A percentile compares a stretch with the other conserved stretches of the same genome.
Conservation (phyloP, 139 green algal genomes). For the Volvox africanus region DNA sequence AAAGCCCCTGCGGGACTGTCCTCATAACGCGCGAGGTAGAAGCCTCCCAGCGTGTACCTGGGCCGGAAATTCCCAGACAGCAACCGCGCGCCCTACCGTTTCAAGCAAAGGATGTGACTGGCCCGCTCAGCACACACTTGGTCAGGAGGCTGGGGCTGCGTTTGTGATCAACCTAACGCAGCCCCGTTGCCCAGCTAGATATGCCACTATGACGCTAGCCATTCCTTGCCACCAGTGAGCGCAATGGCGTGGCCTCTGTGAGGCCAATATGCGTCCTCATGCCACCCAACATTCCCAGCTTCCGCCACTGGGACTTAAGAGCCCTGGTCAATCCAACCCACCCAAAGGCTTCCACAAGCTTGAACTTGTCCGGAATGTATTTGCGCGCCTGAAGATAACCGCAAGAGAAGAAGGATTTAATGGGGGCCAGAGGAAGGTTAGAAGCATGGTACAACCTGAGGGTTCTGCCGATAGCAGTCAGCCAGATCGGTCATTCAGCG, state of each 20-base stretch:
- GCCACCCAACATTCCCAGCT: neutral
- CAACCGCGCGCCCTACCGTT: too few relatives aligned
- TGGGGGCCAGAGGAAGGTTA: neutral
- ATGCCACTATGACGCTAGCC: too few relatives aligned
- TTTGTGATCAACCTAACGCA: too few relatives aligned
- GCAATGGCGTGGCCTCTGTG: neutral
- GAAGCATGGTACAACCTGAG: too few relatives aligned
- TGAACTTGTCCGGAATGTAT: constrained; percentile 82
- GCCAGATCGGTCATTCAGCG: neutral
- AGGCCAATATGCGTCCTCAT: neutral
- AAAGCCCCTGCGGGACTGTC: constrained; percentile 91
- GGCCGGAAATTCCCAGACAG: too few relatives aligned
- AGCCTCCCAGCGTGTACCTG: constrained; percentile 93
- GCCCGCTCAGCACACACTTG: neutral
- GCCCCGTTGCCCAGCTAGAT: neutral
- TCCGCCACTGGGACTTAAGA: neutral
- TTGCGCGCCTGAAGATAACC: constrained; percentile 79
- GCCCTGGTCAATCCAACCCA: constrained; percentile 50
- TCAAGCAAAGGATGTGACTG: too few relatives aligned
- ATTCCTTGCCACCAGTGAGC: neutral
- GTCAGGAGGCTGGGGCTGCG: neutral
- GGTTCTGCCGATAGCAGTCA: too few relatives aligned
- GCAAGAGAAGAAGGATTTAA: neutral
- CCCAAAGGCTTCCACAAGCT: constrained; percentile 91
- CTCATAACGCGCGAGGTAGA: constrained; percentile 94